Evolutionary conservation across 768 basidiomycete species (phyloP).

Genomic region (Ephemerocybe angulata): DNA sequence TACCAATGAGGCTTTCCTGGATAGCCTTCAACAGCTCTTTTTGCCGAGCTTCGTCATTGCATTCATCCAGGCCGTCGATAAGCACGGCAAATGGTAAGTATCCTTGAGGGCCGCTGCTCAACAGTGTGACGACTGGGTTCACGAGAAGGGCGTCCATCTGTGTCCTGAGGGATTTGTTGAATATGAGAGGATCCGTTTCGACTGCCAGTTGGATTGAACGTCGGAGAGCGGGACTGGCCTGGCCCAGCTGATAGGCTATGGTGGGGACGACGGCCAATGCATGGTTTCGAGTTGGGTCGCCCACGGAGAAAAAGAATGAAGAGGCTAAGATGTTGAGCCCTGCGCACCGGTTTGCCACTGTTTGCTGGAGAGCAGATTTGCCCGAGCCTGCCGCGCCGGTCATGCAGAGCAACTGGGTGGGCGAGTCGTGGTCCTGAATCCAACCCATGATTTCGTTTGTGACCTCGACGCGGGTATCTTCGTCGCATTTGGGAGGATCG

Average conservation of each 20-base stretch:
- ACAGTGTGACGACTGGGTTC: not conserved
- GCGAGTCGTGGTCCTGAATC: not conserved
- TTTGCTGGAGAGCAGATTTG: not conserved
- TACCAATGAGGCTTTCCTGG: not conserved
- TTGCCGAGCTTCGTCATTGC: not conserved
- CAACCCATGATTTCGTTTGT: too few relatives aligned
- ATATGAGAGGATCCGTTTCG: not conserved
- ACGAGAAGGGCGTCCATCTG: not conserved
- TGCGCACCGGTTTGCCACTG: not conserved
- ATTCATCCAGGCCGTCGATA: slow-evolving; percentile 6
- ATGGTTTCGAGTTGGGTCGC: not conserved
- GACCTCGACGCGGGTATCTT: too few relatives aligned
- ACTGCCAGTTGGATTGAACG: not conserved
- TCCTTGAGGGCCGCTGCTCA: too few relatives aligned
- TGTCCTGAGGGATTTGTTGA: not conserved
- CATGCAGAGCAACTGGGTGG: not conserved
- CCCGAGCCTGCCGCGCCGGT: slow-evolving; percentile 1
- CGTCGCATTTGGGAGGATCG: not conserved
- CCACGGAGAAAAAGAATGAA: slow-evolving; percentile 1
- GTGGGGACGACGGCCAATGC: not conserved
- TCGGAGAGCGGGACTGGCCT: not conserved
- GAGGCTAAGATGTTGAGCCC: not conserved
- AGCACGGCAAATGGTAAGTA: not conserved
- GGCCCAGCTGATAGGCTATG: slow-evolving; percentile 1
- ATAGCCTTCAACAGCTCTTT: not conserved